These are phyloP conservation scores for Lentinula raphanica DNA, from an alignment of 768 basidiomycete genomes.

Conservation along the genomic window DNA sequence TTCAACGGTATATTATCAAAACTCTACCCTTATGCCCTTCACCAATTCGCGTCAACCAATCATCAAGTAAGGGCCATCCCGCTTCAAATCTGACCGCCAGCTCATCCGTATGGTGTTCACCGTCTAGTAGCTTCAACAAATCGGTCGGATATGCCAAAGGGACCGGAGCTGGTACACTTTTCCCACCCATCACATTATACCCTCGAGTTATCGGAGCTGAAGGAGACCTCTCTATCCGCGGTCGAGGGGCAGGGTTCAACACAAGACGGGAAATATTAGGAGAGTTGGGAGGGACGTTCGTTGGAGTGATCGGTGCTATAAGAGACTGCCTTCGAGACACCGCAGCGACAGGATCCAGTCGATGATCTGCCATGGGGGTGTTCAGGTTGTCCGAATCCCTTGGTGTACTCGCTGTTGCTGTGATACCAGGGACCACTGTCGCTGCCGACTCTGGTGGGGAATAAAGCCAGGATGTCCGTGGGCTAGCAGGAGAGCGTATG, in stretches of 20 bases:
- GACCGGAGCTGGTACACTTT: constrained; percentile 11
- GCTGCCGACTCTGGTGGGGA: constrained; percentile 34
- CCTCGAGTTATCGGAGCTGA: constrained; percentile 42
- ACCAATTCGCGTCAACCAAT: constrained; percentile 61
- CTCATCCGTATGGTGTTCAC: constrained; percentile 91
- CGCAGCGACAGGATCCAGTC: background rate
- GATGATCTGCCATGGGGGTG: background rate
- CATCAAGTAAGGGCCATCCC: constrained; percentile 77
- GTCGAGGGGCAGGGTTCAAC: constrained; percentile 31
- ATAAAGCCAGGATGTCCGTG: constrained; percentile 42
- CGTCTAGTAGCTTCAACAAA: constrained; percentile 64
- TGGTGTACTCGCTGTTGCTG: constrained; percentile 10
- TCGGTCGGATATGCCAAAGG: constrained; percentile 47
- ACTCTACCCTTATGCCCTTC: constrained; percentile 64
- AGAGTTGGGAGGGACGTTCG: constrained; percentile 30
- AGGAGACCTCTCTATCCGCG: constrained; percentile 53
- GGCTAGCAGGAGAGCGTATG: constrained; percentile 43
- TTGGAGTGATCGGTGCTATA: constrained; percentile 22
- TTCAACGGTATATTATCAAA: constrained; percentile 72
- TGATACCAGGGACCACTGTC: constrained; percentile 7
- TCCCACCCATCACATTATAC: constrained; percentile 9
- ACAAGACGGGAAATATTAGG: constrained; percentile 16
- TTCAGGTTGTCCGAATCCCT: constrained; percentile 8
- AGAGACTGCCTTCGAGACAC: constrained; percentile 34
- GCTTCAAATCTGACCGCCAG: constrained; percentile 77